phyloP scores from a whole-genome alignment of 495 filamentous ascomycete species.

The Xylaria longipes region DNA sequence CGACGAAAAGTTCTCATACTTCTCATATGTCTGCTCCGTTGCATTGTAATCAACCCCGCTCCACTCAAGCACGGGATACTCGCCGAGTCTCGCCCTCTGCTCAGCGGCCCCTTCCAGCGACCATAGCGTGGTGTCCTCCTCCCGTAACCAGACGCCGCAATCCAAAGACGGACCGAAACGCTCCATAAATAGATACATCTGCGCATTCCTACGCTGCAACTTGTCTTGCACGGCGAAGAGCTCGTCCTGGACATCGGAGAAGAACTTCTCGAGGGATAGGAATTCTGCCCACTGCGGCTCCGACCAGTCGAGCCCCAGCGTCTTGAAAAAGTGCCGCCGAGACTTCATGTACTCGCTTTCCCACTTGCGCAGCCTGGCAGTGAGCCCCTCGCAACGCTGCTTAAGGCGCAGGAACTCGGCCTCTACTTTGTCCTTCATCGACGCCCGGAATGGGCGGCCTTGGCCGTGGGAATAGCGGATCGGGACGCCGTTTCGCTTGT shows the following conservation, averaged over 20 bases:
- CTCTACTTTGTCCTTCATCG: background rate
- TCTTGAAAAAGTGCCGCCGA: conserved; percentile 1
- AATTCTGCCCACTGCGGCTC: conserved; percentile 13
- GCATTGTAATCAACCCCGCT: conserved; percentile 20
- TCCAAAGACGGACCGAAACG: background rate
- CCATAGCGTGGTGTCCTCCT: background rate
- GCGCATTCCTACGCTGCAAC: conserved; percentile 17
- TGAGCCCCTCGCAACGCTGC: background rate
- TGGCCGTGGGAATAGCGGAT: conserved; percentile 4
- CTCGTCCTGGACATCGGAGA: conserved; percentile 6
- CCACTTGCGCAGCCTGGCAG: background rate
- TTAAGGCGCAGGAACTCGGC: conserved; percentile 6
- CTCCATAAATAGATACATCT: conserved; percentile 15
- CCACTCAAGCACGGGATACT: conserved; percentile 13
- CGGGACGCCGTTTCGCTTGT: conserved; percentile 27
- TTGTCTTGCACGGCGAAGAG: conserved; percentile 17
- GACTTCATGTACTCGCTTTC: conserved; percentile 8
- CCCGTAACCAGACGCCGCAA: background rate
- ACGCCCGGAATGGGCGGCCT: background rate
- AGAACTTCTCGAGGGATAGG: conserved; percentile 16
- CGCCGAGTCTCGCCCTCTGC: background rate
- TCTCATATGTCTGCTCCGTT: background rate
- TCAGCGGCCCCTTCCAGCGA: background rate
- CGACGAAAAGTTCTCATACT: background rate
- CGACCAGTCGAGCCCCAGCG: conserved; percentile 16